Percentiles rank a stretch among this genome's conserved stretches.
phyloP scores from a whole-genome alignment of 176 grass and related monocot genomes.

The Hyparrhenia diplandra region DNA sequence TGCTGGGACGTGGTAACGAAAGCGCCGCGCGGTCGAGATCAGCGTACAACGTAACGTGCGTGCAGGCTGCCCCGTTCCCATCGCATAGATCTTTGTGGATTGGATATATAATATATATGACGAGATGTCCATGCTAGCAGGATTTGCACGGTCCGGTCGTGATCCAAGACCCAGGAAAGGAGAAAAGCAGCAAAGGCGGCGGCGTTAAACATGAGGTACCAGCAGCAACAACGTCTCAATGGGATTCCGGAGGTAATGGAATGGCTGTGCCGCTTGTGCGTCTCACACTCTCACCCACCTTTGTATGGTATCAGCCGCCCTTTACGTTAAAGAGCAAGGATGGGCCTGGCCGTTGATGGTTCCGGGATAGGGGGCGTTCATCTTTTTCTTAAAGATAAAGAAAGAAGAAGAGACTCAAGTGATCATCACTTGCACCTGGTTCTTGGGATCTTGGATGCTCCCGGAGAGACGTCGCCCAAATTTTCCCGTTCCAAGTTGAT shows the following conservation, averaged over 20 bases:
- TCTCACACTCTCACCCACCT: background rate
- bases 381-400: background rate
- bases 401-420: background rate
- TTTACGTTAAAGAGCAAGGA: background rate
- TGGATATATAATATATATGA: constrained; percentile 25
- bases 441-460: background rate
- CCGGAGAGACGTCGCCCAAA: background rate
- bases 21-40: constrained; percentile 11
- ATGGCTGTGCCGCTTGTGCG: background rate
- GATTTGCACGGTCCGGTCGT: background rate
- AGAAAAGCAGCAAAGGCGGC: background rate
- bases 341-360: background rate
- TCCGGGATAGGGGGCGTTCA: background rate
- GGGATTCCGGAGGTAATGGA: background rate
- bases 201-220: background rate
- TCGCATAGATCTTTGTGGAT: constrained; percentile 27
- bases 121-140: background rate
- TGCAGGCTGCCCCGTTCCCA: background rate
- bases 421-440: background rate
- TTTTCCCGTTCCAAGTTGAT: background rate
- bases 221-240: background rate
- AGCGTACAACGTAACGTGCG: background rate
- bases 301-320: constrained; percentile 1
- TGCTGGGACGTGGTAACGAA: background rate
- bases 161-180: background rate